Conservation (phyloP, 768 basidiomycete species). For the Pleurotus djamor region DNA sequence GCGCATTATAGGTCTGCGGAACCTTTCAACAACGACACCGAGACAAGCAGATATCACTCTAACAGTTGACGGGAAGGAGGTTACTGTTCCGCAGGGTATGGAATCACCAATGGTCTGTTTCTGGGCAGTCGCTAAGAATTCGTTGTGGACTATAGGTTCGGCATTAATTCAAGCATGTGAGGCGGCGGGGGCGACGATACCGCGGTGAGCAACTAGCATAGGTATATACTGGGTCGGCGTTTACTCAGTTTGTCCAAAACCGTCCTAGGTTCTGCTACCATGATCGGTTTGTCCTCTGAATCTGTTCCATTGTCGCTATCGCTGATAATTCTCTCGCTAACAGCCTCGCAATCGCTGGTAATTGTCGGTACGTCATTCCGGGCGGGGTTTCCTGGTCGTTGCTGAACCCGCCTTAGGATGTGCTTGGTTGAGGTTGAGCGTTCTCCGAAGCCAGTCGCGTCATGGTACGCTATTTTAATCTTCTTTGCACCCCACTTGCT, state of each 20-base stretch:
- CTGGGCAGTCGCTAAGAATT: neutral
- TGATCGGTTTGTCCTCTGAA: constrained; percentile 56
- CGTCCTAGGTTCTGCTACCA: constrained; percentile 75
- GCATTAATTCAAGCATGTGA: constrained; percentile 98
- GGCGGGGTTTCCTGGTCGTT: neutral
- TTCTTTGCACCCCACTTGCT: neutral
- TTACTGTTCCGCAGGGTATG: constrained; percentile 94
- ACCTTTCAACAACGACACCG: constrained; percentile 63
- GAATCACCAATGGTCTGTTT: constrained; percentile 9
- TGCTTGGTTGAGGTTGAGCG: constrained; percentile 97
- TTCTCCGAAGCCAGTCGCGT: constrained; percentile 93
- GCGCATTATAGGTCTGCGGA: constrained; percentile 45
- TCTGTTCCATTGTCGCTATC: neutral
- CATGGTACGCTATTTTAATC: constrained; percentile 53
- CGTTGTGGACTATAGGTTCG: constrained; percentile 50
- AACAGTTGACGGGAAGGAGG: constrained; percentile 96
- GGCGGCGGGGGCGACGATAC: constrained; percentile 79
- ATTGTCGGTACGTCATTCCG: constrained; percentile 67
- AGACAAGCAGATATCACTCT: constrained; percentile 82
- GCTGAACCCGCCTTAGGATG: constrained; percentile 58
- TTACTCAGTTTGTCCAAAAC: constrained; percentile 14
- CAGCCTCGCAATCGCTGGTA: constrained; percentile 94
- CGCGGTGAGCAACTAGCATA: constrained; percentile 48
- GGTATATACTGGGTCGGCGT: constrained; percentile 5
- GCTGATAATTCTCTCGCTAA: neutral